phyloP scores from a whole-genome alignment of 2,329 filamentous ascomycete species.

The Nemania sp. region DNA sequence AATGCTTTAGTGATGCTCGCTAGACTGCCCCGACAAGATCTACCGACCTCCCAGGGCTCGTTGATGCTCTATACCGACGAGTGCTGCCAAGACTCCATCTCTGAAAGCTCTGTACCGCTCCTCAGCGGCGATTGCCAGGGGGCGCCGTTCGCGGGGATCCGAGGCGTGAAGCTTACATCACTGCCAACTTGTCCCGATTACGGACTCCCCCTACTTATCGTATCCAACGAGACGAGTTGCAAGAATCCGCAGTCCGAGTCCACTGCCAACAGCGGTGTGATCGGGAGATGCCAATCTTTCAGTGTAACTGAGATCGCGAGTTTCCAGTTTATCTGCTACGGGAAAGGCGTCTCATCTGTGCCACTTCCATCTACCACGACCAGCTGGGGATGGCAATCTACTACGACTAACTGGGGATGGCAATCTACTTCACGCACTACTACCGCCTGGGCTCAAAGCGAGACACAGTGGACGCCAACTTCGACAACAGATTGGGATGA shows the following conservation, averaged over 20 bases:
- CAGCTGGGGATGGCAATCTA: slow-evolving; percentile 2
- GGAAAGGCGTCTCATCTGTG: slow-evolving; percentile 6
- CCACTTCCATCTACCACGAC: slow-evolving; percentile 6
- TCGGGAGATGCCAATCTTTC: slow-evolving; percentile 7
- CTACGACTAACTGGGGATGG: slow-evolving; percentile 2
- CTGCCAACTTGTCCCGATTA: slow-evolving; percentile 6
- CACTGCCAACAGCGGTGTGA: slow-evolving; percentile 1
- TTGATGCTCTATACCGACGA: too few relatives aligned
- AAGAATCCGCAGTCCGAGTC: slow-evolving; percentile 8
- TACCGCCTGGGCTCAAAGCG: slow-evolving; percentile 1
- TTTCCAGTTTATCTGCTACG: slow-evolving; percentile 11
- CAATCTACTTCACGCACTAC: slow-evolving; percentile 3
- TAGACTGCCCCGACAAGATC: slow-evolving; percentile 1
- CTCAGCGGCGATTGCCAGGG: slow-evolving; percentile 8
- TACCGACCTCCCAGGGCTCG: neutral
- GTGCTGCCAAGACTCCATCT: too few relatives aligned
- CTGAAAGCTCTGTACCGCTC: neutral
- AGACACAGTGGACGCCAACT: neutral
- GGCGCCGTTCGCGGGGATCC: slow-evolving; percentile 1
- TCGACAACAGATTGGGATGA: too few relatives aligned
- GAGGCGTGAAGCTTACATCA: slow-evolving; percentile 2
- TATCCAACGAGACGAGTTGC: slow-evolving; percentile 4
- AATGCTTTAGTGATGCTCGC: slow-evolving; percentile 3
- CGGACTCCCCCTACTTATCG: slow-evolving; percentile 5
- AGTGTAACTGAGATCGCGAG: slow-evolving; percentile 3